Base-by-base conservation (phyloP, 306 rosid genomes). In the Boehmeria nivea region DNA sequence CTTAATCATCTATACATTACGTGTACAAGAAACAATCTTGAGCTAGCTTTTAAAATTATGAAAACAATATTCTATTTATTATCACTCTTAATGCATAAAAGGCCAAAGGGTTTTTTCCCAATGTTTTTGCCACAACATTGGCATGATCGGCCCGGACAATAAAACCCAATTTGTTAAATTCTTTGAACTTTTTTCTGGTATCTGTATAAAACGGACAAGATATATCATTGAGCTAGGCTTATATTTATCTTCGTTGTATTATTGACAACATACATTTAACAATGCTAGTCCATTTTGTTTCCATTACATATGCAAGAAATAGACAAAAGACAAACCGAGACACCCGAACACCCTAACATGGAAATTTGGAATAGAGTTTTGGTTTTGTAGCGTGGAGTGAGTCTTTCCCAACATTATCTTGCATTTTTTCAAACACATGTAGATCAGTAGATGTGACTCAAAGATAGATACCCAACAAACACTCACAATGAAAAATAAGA, bases 201-300 rank as follows among this genome's bases (percentile, higher is more conserved):
- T n/a, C n/a, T n/a, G 12, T 4, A 64, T 24, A 48, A 45, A 40
- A 37, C 38, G 43, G 79, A 79, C 68, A 63, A 59, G 56, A 59
- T 28, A 42, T 18, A 72, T 61, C 25, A 11, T 43, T n/a, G 12
- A 14, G 58, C 76, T 64, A 46, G 69, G 78, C 36, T 11, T 22
- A n/a, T n/a, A 73, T 60, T 54, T 66, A 43, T 31, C 37, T 57
- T 64, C 66, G 67, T 57, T 73, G 78, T 67, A 51, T 75, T 63
- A 58, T 56, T 46, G 48, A 65, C 70, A 58, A 51, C 27, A 63
- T 70, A 69, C 67, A 76, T 49, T 18, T 59, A 52, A 57, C 50
- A 47, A 56, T 59, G 49, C 40, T 19, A 54, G n/a, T 11, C 54
- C 52, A 21, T 44, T 19, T 45, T 39, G 57, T 58, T 54, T 60